Evolutionary conservation across 1,284 basidiomycete species (phyloP), one percentile per base, ranked within the genome.

Genomic region (Singerocomus rubriflavus): DNA sequence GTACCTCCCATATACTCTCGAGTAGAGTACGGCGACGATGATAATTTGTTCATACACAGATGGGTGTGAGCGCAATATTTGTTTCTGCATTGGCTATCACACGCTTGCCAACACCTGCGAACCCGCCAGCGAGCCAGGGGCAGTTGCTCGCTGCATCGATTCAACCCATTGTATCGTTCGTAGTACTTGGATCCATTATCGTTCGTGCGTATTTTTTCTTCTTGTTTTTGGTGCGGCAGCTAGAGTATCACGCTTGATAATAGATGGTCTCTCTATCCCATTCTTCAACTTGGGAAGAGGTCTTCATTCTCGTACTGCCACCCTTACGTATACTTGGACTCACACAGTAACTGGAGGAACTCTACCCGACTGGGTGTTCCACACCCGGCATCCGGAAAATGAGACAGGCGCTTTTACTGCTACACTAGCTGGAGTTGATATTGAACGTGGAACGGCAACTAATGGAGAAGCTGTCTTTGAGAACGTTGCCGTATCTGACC

Each of bases 261-360:
- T 25, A 88, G 88, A 93, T 69, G 92, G 93, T 33, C 74, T 95
- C 6, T 93, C 91, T 4, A 93, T 95, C 55, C 89, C 91, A 2
- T 91, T 91, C 75, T 91, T 93, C 73, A 85, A 79, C 30, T 73
- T 89, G 30, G 81, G 88, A 13, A 79, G 81, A 44, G 81, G 77
- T 16, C 78, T 91, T 0, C 81, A 80, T 57, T 80, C 81, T 26
- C 80, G 83, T 52, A 81, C 82, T 1, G 71, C 38, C 9, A 59
- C 62, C 10, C 29, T 68, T 13, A 62, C 71, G 13, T 51, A 56
- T 14, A 71, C 71, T 4, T 62, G 69, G 48, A 72, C 72, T 6
- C 64, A 61, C 9, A 66, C 58, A 14, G 58, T 64, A 35, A 62
- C 63, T 11, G 65, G 58, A n/a, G 25, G 27, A 17, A 25, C 51